Base-by-base conservation (phyloP, 768 basidiomycete species). In the Tulasnella sp. region DNA sequence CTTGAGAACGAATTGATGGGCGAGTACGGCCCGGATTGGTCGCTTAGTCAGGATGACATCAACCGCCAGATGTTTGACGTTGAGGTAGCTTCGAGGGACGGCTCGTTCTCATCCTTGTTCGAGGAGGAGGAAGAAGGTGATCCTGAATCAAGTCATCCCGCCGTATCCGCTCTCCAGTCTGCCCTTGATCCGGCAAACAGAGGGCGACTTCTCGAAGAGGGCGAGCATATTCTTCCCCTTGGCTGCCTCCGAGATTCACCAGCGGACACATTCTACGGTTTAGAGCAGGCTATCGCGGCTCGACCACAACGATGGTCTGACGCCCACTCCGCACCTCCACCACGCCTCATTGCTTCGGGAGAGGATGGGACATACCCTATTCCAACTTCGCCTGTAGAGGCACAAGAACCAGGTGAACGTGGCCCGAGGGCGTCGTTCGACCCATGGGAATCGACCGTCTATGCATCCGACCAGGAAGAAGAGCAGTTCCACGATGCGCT, bases 11-110 rank as follows among this genome's bases (percentile, higher is more conserved):
- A 93, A 84, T 86, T 94, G 0, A 91, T 89, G 39, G 87, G 86
- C 78, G 88, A 90, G 82, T 87, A 89, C 27, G 87, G 86, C 5
- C 87, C 88, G 21, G 88, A 88, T 80, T 89, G 87, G 85, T 84
- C 85, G 46, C 73, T 72, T 58, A 62, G 71, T 34, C 38, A 44
- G 9, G 82, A 82, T 19, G 84, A 84, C 7, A 71, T 80, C 71
- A 71, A 68, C 39, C 79, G 42, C 16, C 68, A 80, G 14, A 80
- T 81, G 72, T 75, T 81, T 62, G 78, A 68, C 34, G 62, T 68
- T 36, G 62, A 68, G 27, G 73, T 24, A 31, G 80, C 24, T 58
- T 44, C 38, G 4, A 40, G 71, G 18, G 72, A 76, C 38, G 48
- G 40, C 10, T 80, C 76, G 12, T 77, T 77, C 76, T 2, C 21